Conservation (phyloP, 768 basidiomycete genomes). For the Pulveroboletus sp. region DNA sequence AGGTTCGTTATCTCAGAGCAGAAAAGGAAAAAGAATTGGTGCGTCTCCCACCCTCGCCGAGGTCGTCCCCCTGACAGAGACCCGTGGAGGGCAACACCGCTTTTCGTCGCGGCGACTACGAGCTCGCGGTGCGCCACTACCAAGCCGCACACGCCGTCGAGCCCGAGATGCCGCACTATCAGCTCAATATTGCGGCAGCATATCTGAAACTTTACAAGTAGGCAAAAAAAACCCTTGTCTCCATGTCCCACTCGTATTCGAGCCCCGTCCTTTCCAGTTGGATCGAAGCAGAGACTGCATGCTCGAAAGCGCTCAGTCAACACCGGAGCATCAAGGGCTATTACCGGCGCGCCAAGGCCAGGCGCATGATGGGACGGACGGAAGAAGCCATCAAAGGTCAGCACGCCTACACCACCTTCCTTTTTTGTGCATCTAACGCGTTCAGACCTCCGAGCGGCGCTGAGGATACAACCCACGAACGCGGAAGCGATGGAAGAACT, state of each 20-base stretch:
- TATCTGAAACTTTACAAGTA: conserved; percentile 68
- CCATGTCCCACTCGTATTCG: conserved; percentile 11
- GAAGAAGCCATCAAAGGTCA: conserved; percentile 66
- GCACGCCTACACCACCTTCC: not conserved
- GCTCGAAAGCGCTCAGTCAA: conserved; percentile 58
- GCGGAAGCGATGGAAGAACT: conserved; percentile 59
- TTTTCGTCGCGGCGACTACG: conserved; percentile 60
- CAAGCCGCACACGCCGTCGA: conserved; percentile 59
- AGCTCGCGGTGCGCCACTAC: conserved; percentile 54
- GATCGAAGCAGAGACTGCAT: conserved; percentile 69
- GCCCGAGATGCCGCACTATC: conserved; percentile 70
- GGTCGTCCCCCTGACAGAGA: no score
- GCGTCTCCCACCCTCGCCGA: conserved; percentile 8
- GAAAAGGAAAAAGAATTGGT: conserved; percentile 72
- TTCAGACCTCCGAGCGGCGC: conserved; percentile 56
- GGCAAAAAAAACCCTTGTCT: conserved; percentile 26
- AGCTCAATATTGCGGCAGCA: conserved; percentile 73
- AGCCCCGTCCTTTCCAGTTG: conserved; percentile 46
- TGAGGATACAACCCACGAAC: conserved; percentile 63
- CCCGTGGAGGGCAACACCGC: conserved; percentile 59
- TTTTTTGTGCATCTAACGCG: not conserved
- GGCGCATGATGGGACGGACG: conserved; percentile 52
- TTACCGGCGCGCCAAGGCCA: conserved; percentile 65
- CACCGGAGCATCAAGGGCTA: conserved; percentile 67
- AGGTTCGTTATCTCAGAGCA: conserved; percentile 66